Evolutionary conservation across 345 rosid species (phyloP).

Genomic region (Carallia brachiata): DNA sequence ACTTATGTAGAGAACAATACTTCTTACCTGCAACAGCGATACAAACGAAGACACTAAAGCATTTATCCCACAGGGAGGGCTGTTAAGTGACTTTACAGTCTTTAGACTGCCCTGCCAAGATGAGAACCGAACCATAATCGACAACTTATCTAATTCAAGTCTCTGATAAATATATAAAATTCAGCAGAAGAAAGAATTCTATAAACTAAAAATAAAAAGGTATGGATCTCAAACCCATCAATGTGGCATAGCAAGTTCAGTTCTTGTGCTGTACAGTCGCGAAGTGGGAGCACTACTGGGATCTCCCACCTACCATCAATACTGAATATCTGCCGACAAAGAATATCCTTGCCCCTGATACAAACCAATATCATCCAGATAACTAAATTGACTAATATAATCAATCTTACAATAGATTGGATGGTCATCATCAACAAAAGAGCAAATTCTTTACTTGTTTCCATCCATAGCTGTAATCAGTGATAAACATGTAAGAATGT

Average conservation of each 20-base stretch:
- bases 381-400: not conserved
- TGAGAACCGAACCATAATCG: constrained; percentile 34
- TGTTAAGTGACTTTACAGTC: constrained; percentile 43
- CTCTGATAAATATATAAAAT: not conserved
- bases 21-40: constrained; percentile 64
- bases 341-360: constrained; percentile 91
- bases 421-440: not conserved
- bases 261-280: constrained; percentile 74
- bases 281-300: constrained; percentile 84
- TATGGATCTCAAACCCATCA: constrained; percentile 56
- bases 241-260: constrained; percentile 60
- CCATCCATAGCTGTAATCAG: not conserved
- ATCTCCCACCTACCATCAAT: constrained; percentile 82
- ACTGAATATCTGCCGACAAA: constrained; percentile 89
- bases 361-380: constrained; percentile 5
- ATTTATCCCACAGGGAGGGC: constrained; percentile 59
- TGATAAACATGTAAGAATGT: not conserved
- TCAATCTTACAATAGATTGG: not conserved
- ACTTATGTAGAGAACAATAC: not conserved
- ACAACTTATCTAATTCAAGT: not conserved
- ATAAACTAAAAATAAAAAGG: constrained; percentile 3
- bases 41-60: constrained; percentile 82
- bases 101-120: constrained; percentile 86
- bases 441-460: not conserved
- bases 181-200: not conserved